These are phyloP conservation scores for Rhizopogon salebrosus DNA, from an alignment of 768 basidiomycete genomes.

Conservation along the genomic window DNA sequence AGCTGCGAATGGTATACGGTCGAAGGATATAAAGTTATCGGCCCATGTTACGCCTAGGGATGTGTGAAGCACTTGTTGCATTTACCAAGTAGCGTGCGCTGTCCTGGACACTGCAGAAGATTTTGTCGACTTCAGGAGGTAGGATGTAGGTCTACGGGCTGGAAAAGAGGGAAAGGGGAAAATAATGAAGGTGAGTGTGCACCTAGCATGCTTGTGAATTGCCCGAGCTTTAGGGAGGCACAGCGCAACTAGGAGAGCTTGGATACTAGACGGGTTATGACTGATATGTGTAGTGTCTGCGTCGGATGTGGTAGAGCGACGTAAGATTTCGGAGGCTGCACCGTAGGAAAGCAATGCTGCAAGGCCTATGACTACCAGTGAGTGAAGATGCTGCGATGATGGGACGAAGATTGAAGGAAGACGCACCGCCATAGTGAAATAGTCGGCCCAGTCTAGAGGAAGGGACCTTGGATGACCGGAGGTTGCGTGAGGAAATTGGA, in stretches of 20 bases:
- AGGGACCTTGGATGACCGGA: slow-evolving; percentile 85
- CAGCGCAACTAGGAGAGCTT: slow-evolving; percentile 94
- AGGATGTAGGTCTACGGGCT: slow-evolving; percentile 61
- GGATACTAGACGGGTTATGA: too few relatives aligned
- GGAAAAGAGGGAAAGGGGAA: too few relatives aligned
- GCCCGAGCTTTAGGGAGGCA: slow-evolving; percentile 92
- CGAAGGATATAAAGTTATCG: too few relatives aligned
- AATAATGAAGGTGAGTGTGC: neutral
- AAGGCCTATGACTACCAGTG: slow-evolving; percentile 51
- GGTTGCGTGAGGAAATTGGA: slow-evolving; percentile 28
- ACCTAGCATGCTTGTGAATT: slow-evolving; percentile 97
- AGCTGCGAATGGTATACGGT: too few relatives aligned
- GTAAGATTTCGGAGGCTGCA: too few relatives aligned
- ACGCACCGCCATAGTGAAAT: slow-evolving; percentile 97
- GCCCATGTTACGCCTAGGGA: too few relatives aligned
- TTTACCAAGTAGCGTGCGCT: too few relatives aligned
- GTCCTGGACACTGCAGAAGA: slow-evolving; percentile 90
- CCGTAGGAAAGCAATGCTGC: slow-evolving; percentile 86
- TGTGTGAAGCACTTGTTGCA: slow-evolving; percentile 80
- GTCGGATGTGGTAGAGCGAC: too few relatives aligned
- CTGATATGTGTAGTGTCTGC: too few relatives aligned
- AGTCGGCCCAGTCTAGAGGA: slow-evolving; percentile 84
- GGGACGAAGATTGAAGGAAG: too few relatives aligned
- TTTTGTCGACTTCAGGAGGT: slow-evolving; percentile 80
- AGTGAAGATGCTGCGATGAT: neutral